phyloP scores from a whole-genome alignment of 179 eudicot species.

The Spergularia azorica region DNA sequence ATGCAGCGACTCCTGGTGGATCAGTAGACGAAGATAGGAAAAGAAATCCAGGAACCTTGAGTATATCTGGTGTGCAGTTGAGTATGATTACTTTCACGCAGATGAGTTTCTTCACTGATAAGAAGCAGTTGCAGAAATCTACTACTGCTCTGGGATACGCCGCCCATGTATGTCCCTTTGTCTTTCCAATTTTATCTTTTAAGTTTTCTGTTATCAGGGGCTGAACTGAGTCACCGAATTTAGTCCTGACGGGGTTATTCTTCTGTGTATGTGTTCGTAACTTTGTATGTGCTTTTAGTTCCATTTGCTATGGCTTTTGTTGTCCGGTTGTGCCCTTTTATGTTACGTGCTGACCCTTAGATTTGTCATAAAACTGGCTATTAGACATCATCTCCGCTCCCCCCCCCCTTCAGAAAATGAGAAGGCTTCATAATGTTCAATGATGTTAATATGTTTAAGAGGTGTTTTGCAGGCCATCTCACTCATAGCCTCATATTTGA shows the following conservation, averaged over 20 bases:
- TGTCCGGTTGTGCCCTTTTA: not conserved
- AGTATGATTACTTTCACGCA: conserved; percentile 78
- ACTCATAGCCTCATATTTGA: conserved; percentile 75
- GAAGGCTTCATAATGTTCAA: not conserved
- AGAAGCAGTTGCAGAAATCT: conserved; percentile 91
- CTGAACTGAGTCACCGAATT: not conserved
- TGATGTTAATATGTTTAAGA: conserved; percentile 13
- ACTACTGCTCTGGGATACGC: conserved; percentile 96
- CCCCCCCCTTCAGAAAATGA: not conserved
- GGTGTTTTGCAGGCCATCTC: conserved; percentile 64
- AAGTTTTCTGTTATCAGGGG: not conserved
- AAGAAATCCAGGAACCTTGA: conserved; percentile 58
- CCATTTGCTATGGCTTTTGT: not conserved
- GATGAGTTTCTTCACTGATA: conserved; percentile 91
- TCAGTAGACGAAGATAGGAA: conserved; percentile 40
- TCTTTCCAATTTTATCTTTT: conserved; percentile 19
- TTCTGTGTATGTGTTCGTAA: not conserved
- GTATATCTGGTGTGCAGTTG: conserved; percentile 79
- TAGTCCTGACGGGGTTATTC: not conserved
- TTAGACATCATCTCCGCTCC: no score
- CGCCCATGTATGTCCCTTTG: conserved; percentile 73
- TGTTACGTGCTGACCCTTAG: not conserved
- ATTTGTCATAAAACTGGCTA: not conserved
- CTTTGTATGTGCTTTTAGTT: conserved; percentile 2
- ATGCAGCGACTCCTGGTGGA: conserved; percentile 62